phyloP scores from a whole-genome alignment of 2,329 filamentous ascomycete genomes.

The Aspergillus neotritici region DNA sequence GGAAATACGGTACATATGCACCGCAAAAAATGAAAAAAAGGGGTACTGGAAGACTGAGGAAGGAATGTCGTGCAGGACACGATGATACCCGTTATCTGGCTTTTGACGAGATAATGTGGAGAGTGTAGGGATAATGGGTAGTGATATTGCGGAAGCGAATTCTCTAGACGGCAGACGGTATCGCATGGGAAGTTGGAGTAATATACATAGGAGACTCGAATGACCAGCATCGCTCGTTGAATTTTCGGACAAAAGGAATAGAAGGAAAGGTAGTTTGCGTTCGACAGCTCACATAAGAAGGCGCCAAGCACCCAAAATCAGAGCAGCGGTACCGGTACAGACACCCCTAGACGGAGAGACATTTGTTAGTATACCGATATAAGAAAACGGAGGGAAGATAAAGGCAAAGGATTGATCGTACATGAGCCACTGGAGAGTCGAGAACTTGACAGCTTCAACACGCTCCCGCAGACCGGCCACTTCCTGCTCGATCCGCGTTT shows the following conservation, averaged over 20 bases:
- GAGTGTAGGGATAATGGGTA: too few relatives aligned
- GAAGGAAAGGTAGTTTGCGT: not conserved
- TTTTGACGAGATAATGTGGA: too few relatives aligned
- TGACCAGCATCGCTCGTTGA: too few relatives aligned
- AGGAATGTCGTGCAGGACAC: too few relatives aligned
- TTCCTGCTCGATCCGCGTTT: constrained; percentile 97
- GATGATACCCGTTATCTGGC: too few relatives aligned
- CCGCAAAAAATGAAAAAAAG: too few relatives aligned
- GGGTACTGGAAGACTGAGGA: too few relatives aligned
- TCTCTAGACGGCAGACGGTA: too few relatives aligned
- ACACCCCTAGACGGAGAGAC: constrained; percentile 47
- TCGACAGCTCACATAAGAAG: constrained; percentile 51
- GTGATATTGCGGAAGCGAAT: too few relatives aligned
- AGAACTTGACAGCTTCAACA: constrained; percentile 95
- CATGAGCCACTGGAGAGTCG: constrained; percentile 97
- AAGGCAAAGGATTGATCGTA: constrained; percentile 47
- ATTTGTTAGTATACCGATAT: constrained; percentile 21
- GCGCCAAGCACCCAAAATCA: constrained; percentile 63
- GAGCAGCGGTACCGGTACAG: constrained; percentile 59
- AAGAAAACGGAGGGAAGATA: not conserved
- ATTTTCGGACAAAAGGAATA: not conserved
- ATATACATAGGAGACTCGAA: too few relatives aligned
- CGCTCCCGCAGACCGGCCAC: constrained; percentile 84
- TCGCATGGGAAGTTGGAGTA: not conserved
- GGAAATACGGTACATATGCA: too few relatives aligned